Percentiles rank a stretch among this genome's conserved stretches.
Conservation (phyloP, 2,329 filamentous ascomycete species). For the Cadophora sp. region DNA sequence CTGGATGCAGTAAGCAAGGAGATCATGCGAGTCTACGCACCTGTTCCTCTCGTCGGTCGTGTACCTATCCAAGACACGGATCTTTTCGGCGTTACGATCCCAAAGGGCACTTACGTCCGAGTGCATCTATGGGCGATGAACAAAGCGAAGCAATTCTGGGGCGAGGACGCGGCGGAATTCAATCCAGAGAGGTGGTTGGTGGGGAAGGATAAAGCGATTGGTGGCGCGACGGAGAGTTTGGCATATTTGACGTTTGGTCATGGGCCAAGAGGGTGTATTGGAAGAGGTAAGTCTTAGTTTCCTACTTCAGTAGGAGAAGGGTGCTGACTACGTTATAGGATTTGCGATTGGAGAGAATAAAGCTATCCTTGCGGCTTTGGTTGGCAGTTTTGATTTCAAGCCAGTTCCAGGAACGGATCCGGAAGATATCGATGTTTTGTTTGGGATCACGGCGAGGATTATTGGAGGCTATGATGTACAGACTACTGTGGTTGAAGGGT, state of each 20-base stretch:
- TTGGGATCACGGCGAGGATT: constrained; percentile 69
- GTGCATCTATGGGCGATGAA: constrained; percentile 60
- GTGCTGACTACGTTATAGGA: constrained; percentile 40
- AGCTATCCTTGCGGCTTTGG: constrained; percentile 75
- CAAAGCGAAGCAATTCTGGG: constrained; percentile 66
- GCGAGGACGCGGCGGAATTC: constrained; percentile 74
- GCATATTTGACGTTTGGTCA: constrained; percentile 82
- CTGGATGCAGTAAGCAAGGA: constrained; percentile 80
- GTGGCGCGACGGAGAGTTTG: constrained; percentile 77
- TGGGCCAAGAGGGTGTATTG: constrained; percentile 84
- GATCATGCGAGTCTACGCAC: constrained; percentile 72
- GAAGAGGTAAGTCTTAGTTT: constrained; percentile 54
- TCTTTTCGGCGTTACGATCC: constrained; percentile 68
- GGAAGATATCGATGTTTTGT: constrained; percentile 64
- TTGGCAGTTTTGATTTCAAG: constrained; percentile 73
- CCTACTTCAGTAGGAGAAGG: not conserved
- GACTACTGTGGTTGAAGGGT: constrained; percentile 68
- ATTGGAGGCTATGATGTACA: constrained; percentile 75
- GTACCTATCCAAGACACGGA: constrained; percentile 66
- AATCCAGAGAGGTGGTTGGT: constrained; percentile 77
- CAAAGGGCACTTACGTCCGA: constrained; percentile 70
- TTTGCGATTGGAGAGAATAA: constrained; percentile 87
- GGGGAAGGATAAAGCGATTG: constrained; percentile 56
- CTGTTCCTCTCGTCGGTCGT: constrained; percentile 74
- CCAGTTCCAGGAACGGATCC: constrained; percentile 51